Base-by-base conservation (phyloP, 495 filamentous ascomycete genomes). In the Glarea lozoyensis region DNA sequence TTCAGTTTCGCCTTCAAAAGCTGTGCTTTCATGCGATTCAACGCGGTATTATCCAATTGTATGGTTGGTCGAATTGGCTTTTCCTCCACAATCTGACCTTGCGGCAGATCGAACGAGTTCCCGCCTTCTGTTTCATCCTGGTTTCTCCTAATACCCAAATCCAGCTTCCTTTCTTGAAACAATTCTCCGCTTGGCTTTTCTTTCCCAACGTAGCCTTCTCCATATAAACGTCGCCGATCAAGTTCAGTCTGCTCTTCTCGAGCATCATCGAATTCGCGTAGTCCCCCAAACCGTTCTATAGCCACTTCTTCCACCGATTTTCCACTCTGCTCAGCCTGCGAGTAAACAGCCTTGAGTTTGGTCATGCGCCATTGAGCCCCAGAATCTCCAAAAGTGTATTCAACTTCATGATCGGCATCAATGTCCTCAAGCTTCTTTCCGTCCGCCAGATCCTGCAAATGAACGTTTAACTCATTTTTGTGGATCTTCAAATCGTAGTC, bases 361-460 rank as follows among this genome's bases (percentile, higher is more conserved):
- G 81, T 90, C 90, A 97, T 96, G 34, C 92, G 79, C 90, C 93
- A 99, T 48, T 83, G 73, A 13, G 88, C 86, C 0, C 93, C 92
- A 11, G 75, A 60, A 59, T 99, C 93, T 13, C 92, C 92, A 63
- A 99, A 94, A 0, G 67, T 84, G 57, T 97, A 99, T 45, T 69
- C 65, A 11, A 93, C 78, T 23, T 84, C 76, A 48, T 81, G 76
- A 46, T 76, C 62, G 10, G 68, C 63, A 24, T 75, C 65, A 7
- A 75, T 40, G 9, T 60, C 58, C 17, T 66, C 62, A 1, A 75
- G 37, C 0, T 52, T 65, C 42, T 72, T 79, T 0, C 75, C 77
- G 22, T 77, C 70, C 19, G 65, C 52, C 20, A 86, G 50, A 51
- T 84, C 78, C 11, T 69, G 72, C 21, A 94, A 60, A 51, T 87